Base-by-base conservation (phyloP, 2,329 filamentous ascomycete species). In the Penicillium sp. region DNA sequence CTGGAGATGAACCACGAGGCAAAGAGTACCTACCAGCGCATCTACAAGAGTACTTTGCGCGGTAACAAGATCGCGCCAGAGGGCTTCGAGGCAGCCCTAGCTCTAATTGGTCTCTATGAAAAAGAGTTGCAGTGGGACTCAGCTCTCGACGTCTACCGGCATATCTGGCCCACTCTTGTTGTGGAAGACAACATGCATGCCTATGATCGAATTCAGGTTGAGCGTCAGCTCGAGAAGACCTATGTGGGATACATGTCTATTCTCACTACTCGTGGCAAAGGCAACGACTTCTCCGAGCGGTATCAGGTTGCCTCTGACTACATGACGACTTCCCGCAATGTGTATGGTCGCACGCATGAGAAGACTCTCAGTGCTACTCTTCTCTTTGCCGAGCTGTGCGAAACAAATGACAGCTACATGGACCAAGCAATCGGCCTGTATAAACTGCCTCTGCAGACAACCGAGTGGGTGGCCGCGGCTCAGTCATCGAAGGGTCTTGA, bases 271-370 rank as follows among this genome's bases (percentile, higher is more conserved):
- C 64, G 68, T 14, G 59, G 61, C 39, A 66, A 65, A 42, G 36
- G 38, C 4, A 66, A 62, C 2, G 66, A 70, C 35, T 66, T 70
- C 42, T 59, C 61, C 1, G 56, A 69, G 17, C 59, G 66, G 11
- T 70, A 73, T 46, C 61, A 71, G 49, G 57, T 75, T 14, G 64
- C 70, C 0, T 61, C 67, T 4, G 65, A 73, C 51, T 74, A 74
- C 47, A 69, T 69, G 39, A 66, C 70, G 41, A 65, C 67, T 0
- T 69, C 69, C 6, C 63, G 60, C 20, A 64, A 59, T 18, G 52
- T 67, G 22, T 65, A 66, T 18, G 60, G 59, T 4, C 47, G 54
- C 13, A 57, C 59, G 12, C 52, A 61, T 30, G 50, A 59, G 30
- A 57, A 59, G 36, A 67, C 64, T 1, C 57, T 65, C 23, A 62